Conservation (phyloP, 2,329 filamentous ascomycete species). For the Dactylellina parvicollis region DNA sequence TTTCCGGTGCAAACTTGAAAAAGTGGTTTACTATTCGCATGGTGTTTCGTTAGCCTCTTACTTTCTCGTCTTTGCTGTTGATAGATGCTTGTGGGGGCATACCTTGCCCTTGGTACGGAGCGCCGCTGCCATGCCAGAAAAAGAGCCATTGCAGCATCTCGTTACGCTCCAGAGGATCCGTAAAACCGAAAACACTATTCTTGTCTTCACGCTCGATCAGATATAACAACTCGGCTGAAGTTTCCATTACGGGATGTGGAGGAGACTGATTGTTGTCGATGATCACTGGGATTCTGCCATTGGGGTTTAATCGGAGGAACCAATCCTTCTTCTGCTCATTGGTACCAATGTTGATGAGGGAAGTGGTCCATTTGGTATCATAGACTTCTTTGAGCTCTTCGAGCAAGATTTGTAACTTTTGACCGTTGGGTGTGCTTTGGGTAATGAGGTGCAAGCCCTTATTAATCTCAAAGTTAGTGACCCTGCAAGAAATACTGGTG, state of each 20-base stretch:
- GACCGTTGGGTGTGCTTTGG: constrained; percentile 66
- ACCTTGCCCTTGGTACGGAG: constrained; percentile 62
- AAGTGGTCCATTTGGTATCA: constrained; percentile 65
- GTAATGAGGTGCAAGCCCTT: constrained; percentile 67
- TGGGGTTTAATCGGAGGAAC: constrained; percentile 65
- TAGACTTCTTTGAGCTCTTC: constrained; percentile 67
- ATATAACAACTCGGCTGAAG: constrained; percentile 67
- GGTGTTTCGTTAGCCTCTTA: constrained; percentile 60
- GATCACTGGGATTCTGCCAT: constrained; percentile 66
- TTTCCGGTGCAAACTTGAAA: constrained; percentile 63
- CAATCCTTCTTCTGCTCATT: constrained; percentile 69
- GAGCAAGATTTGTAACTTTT: constrained; percentile 67
- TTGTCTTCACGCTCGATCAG: constrained; percentile 66
- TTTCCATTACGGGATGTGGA: constrained; percentile 67
- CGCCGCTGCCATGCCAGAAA: constrained; percentile 66
- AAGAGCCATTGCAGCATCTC: constrained; percentile 67
- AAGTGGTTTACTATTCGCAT: constrained; percentile 62
- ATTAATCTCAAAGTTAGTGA: not conserved
- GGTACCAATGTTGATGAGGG: constrained; percentile 65
- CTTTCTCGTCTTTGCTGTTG: not conserved
- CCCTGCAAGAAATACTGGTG: not conserved
- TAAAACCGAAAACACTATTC: constrained; percentile 66
- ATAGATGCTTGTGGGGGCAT: constrained; percentile 16
- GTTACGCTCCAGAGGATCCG: constrained; percentile 65
- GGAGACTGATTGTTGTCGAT: constrained; percentile 65